phyloP scores from a whole-genome alignment of 2,329 filamentous ascomycete genomes.

The Periglandula ipomoeae region DNA sequence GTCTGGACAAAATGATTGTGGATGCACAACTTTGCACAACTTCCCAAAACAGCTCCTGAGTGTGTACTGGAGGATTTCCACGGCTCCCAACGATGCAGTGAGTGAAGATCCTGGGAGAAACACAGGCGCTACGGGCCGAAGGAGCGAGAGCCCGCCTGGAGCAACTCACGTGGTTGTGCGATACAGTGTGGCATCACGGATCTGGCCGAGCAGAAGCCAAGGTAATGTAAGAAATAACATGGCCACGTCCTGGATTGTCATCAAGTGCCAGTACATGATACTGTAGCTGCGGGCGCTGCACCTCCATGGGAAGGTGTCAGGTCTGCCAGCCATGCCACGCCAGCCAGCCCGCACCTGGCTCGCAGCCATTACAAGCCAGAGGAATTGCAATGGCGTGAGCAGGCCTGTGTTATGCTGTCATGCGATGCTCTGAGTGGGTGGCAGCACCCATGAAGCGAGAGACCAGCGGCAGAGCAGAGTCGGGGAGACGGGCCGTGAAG shows the following conservation, averaged over 20 bases:
- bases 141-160: background rate
- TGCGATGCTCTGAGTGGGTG: background rate
- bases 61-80: too few relatives aligned
- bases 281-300: background rate
- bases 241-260: too few relatives aligned
- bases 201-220: slow-evolving; percentile 1
- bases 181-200: background rate
- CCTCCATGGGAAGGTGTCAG: background rate
- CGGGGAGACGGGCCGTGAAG: background rate
- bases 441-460: background rate
- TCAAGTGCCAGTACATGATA: too few relatives aligned
- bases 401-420: background rate
- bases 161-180: background rate
- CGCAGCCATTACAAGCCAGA: background rate
- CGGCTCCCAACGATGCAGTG: too few relatives aligned
- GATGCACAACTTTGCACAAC: too few relatives aligned
- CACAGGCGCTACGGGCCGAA: background rate
- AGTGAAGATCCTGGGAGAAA: too few relatives aligned
- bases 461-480: background rate
- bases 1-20: too few relatives aligned
- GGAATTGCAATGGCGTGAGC: background rate
- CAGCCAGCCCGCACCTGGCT: background rate
- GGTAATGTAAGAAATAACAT: background rate
- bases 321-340: background rate
- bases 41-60: too few relatives aligned